Evolutionary conservation across 495 filamentous ascomycete genomes (phyloP).

Genomic region (Hypoxylon lienhwacheense): DNA sequence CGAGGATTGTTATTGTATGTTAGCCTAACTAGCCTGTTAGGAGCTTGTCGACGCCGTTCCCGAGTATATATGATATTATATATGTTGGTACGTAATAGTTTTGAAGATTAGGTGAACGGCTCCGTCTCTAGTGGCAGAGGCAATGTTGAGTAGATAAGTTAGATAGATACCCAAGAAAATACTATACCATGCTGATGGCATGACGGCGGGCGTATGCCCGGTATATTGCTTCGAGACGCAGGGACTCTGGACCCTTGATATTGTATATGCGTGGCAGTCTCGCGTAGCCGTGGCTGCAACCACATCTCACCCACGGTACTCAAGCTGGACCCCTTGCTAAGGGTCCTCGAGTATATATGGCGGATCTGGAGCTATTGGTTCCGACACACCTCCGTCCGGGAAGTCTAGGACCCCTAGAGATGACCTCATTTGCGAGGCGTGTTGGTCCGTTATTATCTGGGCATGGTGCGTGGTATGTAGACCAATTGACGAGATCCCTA

Average conservation of each 20-base stretch:
- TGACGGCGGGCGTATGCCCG: not conserved
- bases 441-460: not conserved
- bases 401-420: not conserved
- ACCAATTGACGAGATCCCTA: not conserved
- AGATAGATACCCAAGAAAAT: no score
- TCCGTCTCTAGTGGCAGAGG: no score
- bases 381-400: not conserved
- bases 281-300: not conserved
- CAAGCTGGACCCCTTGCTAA: not conserved
- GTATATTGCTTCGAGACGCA: slow-evolving; percentile 1
- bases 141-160: no score
- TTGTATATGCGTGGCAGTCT: not conserved
- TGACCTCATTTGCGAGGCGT: not conserved
- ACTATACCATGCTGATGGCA: not conserved
- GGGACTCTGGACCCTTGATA: not conserved
- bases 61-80: no score
- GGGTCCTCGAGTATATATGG: not conserved
- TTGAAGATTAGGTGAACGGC: no score
- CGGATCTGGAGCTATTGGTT: not conserved
- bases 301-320: not conserved
- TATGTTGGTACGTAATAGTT: no score
- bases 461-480: not conserved
- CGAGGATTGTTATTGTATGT: no score
- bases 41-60: no score
- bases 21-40: no score